phyloP scores from a whole-genome alignment of 805 yeast species.

The Yarrowia sp. region DNA sequence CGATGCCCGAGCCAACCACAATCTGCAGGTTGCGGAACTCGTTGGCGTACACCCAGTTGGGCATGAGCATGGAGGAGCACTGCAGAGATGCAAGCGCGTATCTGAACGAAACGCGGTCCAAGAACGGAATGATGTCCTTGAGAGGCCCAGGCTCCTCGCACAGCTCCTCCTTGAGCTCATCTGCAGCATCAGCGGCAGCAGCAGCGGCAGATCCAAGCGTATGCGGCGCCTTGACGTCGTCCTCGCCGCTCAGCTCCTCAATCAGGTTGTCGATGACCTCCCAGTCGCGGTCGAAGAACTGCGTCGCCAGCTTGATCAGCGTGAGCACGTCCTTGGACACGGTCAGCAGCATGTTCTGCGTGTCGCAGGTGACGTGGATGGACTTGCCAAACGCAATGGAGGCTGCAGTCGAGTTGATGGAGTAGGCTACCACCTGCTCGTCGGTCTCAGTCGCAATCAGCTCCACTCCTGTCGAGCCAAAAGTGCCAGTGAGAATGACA shows the following conservation, averaged over 20 bases:
- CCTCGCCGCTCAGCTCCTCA: neutral
- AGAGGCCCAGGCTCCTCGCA: neutral
- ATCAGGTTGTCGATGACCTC: neutral
- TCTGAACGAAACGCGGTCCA: slow-evolving; percentile 3
- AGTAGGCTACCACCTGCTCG: neutral
- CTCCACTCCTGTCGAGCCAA: slow-evolving; percentile 1
- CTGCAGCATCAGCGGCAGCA: neutral
- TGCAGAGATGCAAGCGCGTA: slow-evolving; percentile 1
- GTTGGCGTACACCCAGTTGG: slow-evolving; percentile 23
- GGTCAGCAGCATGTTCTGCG: neutral
- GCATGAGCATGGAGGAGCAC: slow-evolving; percentile 8
- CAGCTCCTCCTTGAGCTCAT: slow-evolving; percentile 7
- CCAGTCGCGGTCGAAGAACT: slow-evolving; percentile 10
- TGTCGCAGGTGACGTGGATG: slow-evolving; percentile 14
- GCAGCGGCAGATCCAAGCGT: neutral
- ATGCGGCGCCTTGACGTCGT: neutral
- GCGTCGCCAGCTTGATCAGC: neutral
- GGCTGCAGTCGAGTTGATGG: neutral
- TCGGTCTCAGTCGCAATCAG: neutral
- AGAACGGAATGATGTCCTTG: slow-evolving; percentile 18
- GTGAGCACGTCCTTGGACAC: neutral
- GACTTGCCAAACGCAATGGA: slow-evolving; percentile 8
- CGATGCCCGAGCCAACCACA: slow-evolving; percentile 4
- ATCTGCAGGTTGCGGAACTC: slow-evolving; percentile 11
- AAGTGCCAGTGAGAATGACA: slow-evolving; percentile 5